Conservation (phyloP, 176 grass and related monocot genomes). For the Thinopyrum elongatum region DNA sequence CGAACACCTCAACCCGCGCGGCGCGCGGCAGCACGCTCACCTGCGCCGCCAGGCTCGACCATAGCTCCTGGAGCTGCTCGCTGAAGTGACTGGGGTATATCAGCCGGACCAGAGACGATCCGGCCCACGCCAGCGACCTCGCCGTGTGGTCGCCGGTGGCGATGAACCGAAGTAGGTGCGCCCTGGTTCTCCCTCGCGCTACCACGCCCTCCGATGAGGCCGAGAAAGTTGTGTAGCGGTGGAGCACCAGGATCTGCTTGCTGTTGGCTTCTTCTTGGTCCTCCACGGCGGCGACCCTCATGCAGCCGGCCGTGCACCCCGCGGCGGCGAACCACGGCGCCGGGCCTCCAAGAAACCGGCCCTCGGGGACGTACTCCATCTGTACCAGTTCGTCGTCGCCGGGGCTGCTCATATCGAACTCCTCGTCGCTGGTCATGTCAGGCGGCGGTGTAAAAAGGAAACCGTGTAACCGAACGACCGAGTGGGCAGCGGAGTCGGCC, state of each 20-base stretch:
- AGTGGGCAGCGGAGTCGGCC: background rate
- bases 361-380: background rate
- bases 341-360: background rate
- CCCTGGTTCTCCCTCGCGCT: background rate
- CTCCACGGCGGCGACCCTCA: background rate
- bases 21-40: background rate
- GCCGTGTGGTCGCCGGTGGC: background rate
- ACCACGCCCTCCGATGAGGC: background rate
- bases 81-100: background rate
- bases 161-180: background rate
- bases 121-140: background rate
- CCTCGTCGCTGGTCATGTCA: too few species aligned
- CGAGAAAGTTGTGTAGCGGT: conserved; percentile 9
- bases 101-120: background rate
- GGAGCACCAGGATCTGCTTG: background rate
- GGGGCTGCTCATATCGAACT: too few species aligned
- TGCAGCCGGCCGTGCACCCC: conserved; percentile 9
- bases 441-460: too few species aligned
- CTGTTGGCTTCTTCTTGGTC: background rate
- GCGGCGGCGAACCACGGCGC: background rate
- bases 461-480: background rate
- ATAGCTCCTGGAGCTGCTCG: background rate
- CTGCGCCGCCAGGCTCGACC: background rate
- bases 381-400: background rate
- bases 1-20: background rate